Base-by-base conservation (phyloP, 73 alveolate genomes). In the Paramecium sexaurelia region DNA sequence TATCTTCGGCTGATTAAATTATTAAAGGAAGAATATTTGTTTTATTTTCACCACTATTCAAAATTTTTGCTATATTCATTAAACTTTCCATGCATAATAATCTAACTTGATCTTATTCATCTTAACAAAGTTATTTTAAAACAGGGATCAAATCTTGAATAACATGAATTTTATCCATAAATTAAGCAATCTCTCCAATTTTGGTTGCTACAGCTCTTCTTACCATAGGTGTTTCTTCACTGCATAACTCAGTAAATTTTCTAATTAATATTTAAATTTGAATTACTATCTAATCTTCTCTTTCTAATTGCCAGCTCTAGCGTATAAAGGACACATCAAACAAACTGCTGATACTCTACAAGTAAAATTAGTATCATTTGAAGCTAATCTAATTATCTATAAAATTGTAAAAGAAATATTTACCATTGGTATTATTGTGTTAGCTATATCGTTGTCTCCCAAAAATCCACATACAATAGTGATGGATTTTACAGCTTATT, bases 191-290 rank as follows among this genome's bases (percentile, higher is more conserved):
- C 36, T 95, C 95, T 15, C 99, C 99, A 69, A 98, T 95, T 92
- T 96, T 96, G 19, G 96, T 90, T 2, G 99, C 99, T 9, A 98
- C 99, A 2, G 99, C 99, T 88, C 99, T 96, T 91, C 99, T 96
- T 68, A 98, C 97, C 98, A 98, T 98, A 41, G 99, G 99, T 37
- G 99, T 98, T 73, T 98, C 99, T 92, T 98, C 99, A 83, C 96
- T 95, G 86, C 99, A 97, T 66, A 98, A 94, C 92, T 98, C 99
- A 47, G 97, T 92, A 95, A 97, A 98, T 93, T 96, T 96, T 93
- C 92, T 61, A 39, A 83, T 27, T 13, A 33, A 26, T 55, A 29
- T 87, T 29, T 29, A 32, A 61, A 57, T 37, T 57, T 61, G 41
- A 43, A 20, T 40, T 92, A 91, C 92, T 95, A 93, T 89, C 99